Conservation (phyloP, 305 asterid genomes). For the Andrographis paniculata region DNA sequence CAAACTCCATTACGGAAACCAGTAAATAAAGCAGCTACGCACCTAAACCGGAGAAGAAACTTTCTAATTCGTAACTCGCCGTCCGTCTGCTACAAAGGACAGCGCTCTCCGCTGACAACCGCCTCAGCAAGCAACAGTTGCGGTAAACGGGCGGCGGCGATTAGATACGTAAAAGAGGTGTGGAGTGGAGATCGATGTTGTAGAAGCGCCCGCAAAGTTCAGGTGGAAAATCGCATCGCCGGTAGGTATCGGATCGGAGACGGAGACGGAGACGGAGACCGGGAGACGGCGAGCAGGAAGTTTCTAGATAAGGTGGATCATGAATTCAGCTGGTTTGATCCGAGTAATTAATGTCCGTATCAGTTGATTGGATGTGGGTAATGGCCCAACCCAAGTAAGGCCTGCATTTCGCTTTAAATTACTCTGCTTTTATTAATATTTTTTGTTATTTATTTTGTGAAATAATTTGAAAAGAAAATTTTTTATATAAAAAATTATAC, state of each 20-base stretch:
- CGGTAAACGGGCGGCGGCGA: slow-evolving; percentile 12
- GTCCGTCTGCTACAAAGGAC: slow-evolving; percentile 37
- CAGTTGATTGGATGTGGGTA: background rate
- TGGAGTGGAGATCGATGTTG: slow-evolving; percentile 3
- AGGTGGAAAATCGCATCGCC: slow-evolving; percentile 16
- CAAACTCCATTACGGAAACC: slow-evolving; percentile 3
- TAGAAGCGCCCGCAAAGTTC: slow-evolving; percentile 5
- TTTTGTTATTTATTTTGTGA: too few species aligned
- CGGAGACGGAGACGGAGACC: slow-evolving; percentile 7
- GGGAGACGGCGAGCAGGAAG: slow-evolving; percentile 1
- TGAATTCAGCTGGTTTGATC: background rate
- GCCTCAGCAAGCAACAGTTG: slow-evolving; percentile 33
- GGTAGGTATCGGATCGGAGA: slow-evolving; percentile 9
- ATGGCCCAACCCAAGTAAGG: too few species aligned
- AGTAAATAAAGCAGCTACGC: slow-evolving; percentile 30
- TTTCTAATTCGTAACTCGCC: slow-evolving; percentile 35
- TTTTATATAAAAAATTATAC: too few species aligned
- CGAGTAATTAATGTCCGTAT: slow-evolving; percentile 12
- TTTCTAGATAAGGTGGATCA: slow-evolving; percentile 4
- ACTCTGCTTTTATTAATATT: too few species aligned
- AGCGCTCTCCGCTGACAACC: slow-evolving; percentile 21
- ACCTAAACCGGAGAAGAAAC: slow-evolving; percentile 37
- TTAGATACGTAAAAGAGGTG: background rate
- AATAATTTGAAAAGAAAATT: too few species aligned
- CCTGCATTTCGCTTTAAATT: too few species aligned